These are phyloP conservation scores for Nannochloropsis gaditana DNA, from an alignment of 108 stramenopile genomes.

Conservation along the genomic window DNA sequence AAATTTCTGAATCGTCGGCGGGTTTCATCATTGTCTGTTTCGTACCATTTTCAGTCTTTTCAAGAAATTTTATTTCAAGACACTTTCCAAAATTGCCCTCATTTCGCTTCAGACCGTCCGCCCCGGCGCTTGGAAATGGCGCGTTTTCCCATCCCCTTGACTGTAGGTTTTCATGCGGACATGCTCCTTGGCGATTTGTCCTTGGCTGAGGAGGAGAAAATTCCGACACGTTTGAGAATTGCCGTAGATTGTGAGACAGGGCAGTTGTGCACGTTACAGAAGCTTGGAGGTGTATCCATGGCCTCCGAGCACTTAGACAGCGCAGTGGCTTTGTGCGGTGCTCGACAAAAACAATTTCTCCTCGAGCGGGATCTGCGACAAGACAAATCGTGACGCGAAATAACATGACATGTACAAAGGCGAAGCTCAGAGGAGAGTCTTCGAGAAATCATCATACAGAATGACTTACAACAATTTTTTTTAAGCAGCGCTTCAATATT, in stretches of 20 bases:
- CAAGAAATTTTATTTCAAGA: not conserved
- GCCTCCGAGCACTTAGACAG: not conserved
- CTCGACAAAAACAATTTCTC: not conserved
- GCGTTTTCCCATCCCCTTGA: slow-evolving; percentile 36
- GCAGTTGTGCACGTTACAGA: slow-evolving; percentile 36
- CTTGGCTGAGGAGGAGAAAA: slow-evolving; percentile 36
- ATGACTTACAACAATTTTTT: too few species aligned
- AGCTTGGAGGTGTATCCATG: slow-evolving; percentile 32
- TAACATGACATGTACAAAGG: too few species aligned
- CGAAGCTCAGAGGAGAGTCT: too few species aligned
- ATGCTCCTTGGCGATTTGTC: slow-evolving; percentile 34
- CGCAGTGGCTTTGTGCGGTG: not conserved
- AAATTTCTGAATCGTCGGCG: not conserved
- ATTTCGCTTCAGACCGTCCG: not conserved
- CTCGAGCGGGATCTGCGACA: not conserved
- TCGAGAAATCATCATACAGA: too few species aligned
- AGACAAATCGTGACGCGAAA: not conserved
- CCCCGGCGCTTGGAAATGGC: slow-evolving; percentile 22
- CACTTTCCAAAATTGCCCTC: not conserved
- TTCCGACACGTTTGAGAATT: slow-evolving; percentile 35
- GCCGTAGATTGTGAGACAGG: slow-evolving; percentile 19
- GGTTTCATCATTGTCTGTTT: not conserved
- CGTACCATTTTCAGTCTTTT: not conserved
- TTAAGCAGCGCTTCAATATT: too few species aligned
- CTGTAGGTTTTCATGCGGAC: slow-evolving; percentile 35